Conservation (phyloP, 1,284 basidiomycete genomes). For the Phlebopus sp. region DNA sequence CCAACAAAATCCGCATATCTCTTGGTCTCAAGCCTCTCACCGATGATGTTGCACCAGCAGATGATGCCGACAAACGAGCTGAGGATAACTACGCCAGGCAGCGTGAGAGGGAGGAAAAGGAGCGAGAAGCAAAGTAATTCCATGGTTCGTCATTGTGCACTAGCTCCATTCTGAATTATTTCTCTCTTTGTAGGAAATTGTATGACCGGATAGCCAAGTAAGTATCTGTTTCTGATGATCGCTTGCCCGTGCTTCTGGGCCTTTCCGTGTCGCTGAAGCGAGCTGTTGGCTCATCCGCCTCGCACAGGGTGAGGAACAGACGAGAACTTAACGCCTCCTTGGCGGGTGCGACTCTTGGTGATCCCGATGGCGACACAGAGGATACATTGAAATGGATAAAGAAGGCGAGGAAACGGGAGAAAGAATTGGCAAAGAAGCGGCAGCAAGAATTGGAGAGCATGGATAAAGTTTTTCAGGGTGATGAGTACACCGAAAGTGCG, state of each 20-base stretch:
- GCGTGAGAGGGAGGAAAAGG: conserved; percentile 67
- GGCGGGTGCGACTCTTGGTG: conserved; percentile 87
- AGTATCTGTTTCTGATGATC: conserved; percentile 47
- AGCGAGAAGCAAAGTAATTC: conserved; percentile 72
- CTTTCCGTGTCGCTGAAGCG: conserved; percentile 19
- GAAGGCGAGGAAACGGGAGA: conserved; percentile 82
- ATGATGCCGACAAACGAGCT: conserved; percentile 76
- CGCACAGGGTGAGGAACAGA: conserved; percentile 82
- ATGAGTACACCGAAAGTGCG: conserved; percentile 79
- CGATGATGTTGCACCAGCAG: conserved; percentile 64
- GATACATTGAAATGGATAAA: conserved; percentile 88
- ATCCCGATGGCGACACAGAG: conserved; percentile 69
- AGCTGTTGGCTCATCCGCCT: conserved; percentile 47
- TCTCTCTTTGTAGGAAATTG: conserved; percentile 53
- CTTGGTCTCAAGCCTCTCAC: conserved; percentile 93
- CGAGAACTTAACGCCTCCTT: conserved; percentile 88
- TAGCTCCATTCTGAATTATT: conserved; percentile 28
- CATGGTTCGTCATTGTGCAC: conserved; percentile 11
- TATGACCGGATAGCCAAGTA: conserved; percentile 86
- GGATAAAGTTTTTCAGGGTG: conserved; percentile 71
- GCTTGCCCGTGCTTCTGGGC: conserved; percentile 50
- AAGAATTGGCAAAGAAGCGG: conserved; percentile 75
- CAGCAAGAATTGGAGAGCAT: conserved; percentile 77
- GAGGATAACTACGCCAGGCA: conserved; percentile 81
- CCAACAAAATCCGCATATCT: conserved; percentile 94